These are phyloP conservation scores for Phialemoniopsis sp. DNA, from an alignment of 2,329 filamentous ascomycete species.

Conservation along the genomic window DNA sequence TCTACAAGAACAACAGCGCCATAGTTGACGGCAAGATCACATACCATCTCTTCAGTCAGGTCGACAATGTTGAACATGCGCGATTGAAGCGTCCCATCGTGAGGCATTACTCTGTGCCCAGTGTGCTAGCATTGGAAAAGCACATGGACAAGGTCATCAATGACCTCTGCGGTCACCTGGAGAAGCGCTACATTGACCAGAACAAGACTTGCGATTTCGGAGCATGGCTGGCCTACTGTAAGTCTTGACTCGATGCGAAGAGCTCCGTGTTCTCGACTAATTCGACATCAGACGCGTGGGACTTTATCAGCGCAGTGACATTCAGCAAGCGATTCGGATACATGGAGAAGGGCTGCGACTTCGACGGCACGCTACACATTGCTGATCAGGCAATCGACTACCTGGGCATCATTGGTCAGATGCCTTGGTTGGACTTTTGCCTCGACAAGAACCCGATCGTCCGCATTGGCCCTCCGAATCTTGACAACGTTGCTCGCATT, in stretches of 20 bases:
- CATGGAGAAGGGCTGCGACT: constrained; percentile 28
- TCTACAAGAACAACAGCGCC: constrained; percentile 28
- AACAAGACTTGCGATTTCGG: constrained; percentile 26
- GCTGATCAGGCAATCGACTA: constrained; percentile 24
- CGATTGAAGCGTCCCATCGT: constrained; percentile 29
- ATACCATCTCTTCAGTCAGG: constrained; percentile 31
- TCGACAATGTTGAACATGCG: constrained; percentile 23
- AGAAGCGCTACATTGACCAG: constrained; percentile 20
- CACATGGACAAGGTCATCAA: constrained; percentile 22
- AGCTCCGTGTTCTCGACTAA: constrained; percentile 30
- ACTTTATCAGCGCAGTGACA: constrained; percentile 33
- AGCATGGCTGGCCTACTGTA: constrained; percentile 35
- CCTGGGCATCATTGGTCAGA: constrained; percentile 17
- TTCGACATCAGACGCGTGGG: constrained; percentile 26
- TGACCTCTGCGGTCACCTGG: constrained; percentile 20
- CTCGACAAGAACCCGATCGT: constrained; percentile 33
- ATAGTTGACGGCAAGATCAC: constrained; percentile 26
- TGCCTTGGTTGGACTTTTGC: constrained; percentile 25
- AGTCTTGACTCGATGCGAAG: constrained; percentile 28
- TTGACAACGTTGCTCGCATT: constrained; percentile 20
- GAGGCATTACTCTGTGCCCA: constrained; percentile 24
- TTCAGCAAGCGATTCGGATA: constrained; percentile 37
- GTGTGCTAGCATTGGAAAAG: constrained; percentile 21
- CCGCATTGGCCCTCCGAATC: constrained; percentile 24
- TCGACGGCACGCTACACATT: constrained; percentile 26